Evolutionary conservation across 1,284 basidiomycete genomes (phyloP), one percentile per base, ranked within the genome.

Genomic region (Neotropicomus parvogracilis): DNA sequence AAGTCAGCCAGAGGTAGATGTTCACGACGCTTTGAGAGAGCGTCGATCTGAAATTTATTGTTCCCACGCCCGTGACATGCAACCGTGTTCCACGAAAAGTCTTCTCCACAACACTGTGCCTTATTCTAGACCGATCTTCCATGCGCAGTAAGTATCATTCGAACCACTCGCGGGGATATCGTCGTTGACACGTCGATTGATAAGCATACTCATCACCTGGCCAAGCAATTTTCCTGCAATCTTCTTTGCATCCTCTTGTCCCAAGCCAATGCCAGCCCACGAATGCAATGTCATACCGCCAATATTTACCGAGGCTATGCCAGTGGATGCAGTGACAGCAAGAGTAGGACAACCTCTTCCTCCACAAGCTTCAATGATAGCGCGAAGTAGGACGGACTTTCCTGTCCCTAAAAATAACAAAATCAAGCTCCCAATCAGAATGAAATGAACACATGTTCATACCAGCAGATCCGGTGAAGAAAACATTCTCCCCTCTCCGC

Each of bases 291-390:
- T 98, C 27, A 85, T 80, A 20, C 95, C 95, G 6, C 93, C 93
- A 49, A 98, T 92, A 61, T 97, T 97, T 60, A 93, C 88, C 0
- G 91, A 91, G 2, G 95, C 95, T 54, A 97, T 95, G 29, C 94
- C 94, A 65, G 82, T 84, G 9, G 92, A 95, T 6, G 94, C 95
- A 0, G 95, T 97, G 40, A 98, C 82, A 3, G 92, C 94, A 28
- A 97, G 83, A 0, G 84, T 83, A 56, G 94, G 87, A 0, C 72
- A 65, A 0, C 72, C 67, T 59, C 67, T 80, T 64, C 70, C 85
- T 75, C 68, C 72, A 39, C 70, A 61, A 24, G 69, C 72, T 71
- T 75, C 74, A 62, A 97, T 95, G 53, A 97, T 94, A 62, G 92
- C 88, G 5, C 91, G 80, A n/a, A 98, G 75, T 2, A 97, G 74